Evolutionary conservation across 2,329 filamentous ascomycete genomes (phyloP).

Genomic region (Akanthomyces lecanii): DNA sequence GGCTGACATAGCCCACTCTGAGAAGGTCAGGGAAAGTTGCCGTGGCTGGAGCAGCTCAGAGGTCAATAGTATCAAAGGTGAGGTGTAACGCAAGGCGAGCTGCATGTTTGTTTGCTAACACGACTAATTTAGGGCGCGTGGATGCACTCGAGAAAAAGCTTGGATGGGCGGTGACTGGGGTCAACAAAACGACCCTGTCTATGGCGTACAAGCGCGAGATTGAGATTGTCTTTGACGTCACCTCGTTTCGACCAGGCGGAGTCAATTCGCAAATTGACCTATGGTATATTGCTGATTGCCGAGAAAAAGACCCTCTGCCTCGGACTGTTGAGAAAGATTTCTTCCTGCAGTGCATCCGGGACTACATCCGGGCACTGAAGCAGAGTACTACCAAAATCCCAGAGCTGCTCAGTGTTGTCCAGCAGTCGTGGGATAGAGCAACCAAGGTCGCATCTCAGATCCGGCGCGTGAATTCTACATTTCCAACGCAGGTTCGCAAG

Average conservation of each 20-base stretch:
- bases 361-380: slow-evolving; percentile 58
- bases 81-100: slow-evolving; percentile 9
- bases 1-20: slow-evolving; percentile 74
- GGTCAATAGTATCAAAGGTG: slow-evolving; percentile 74
- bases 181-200: slow-evolving; percentile 56
- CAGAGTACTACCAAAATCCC: slow-evolving; percentile 55
- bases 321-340: slow-evolving; percentile 67
- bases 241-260: slow-evolving; percentile 49
- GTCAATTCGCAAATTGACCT: slow-evolving; percentile 60
- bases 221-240: slow-evolving; percentile 66
- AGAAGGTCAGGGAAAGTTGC: slow-evolving; percentile 80
- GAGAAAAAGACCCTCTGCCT: slow-evolving; percentile 49
- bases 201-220: slow-evolving; percentile 71
- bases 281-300: slow-evolving; percentile 61
- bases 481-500: slow-evolving; percentile 60
- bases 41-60: slow-evolving; percentile 84
- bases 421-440: slow-evolving; percentile 63
- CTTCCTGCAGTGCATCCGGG: slow-evolving; percentile 68
- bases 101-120: slow-evolving; percentile 32
- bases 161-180: slow-evolving; percentile 69
- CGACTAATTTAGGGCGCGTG: slow-evolving; percentile 53
- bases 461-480: slow-evolving; percentile 56
- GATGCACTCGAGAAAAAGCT: slow-evolving; percentile 60
- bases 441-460: slow-evolving; percentile 56
- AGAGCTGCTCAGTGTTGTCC: slow-evolving; percentile 56